Evolutionary conservation across 441 rosid genomes (phyloP), one percentile per base, ranked within the genome.

Genomic region (Hura crepitans): DNA sequence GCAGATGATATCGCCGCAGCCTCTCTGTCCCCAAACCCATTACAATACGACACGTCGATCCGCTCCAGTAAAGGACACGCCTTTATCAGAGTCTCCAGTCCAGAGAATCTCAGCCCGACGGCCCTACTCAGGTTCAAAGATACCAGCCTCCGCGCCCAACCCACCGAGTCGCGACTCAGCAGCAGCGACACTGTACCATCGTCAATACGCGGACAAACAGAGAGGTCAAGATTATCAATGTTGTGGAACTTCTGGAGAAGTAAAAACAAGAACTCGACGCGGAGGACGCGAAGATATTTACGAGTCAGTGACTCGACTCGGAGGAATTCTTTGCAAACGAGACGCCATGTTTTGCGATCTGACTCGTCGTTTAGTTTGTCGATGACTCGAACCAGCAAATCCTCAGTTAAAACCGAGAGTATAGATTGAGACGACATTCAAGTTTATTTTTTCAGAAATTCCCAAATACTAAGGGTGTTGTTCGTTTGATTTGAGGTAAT

Each of bases 21-120:
- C 78, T 91, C 98, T 59, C 87, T 70, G 65, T 91, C 97, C 18
- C 96, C 95, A 53, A 88, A 86, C 54, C 84, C 80, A 35, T 85
- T 81, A 69, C 90, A 89, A 57, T 89, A 80, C 51, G 98, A 91
- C 75, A 93, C 87, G 71, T 91, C 93, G 22, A 93, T 76, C 45
- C 81, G 61, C 81, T 87, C 95, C 62, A 91, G 79, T 63, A 70
- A 20, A 66, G 77, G 77, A 62, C 93, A 91, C 22, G 87, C 81
- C 68, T 81, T 76, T 35, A 82, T 80, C 45, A 93, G 60, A 77
- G 76, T 76, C 83, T 84, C 89, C 68, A 93, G 66, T 8, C 97
- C 97, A 35, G 72, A 25, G 61, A 73, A 79, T 70, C 90, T 73
- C 73, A 91, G 43, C 65, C 87, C 91, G 22, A 86, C 72, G 10